A percentile compares a stretch with the other conserved stretches of the same genome.
phyloP scores from a whole-genome alignment of 306 rosid species.

The Purshia tridentata region DNA sequence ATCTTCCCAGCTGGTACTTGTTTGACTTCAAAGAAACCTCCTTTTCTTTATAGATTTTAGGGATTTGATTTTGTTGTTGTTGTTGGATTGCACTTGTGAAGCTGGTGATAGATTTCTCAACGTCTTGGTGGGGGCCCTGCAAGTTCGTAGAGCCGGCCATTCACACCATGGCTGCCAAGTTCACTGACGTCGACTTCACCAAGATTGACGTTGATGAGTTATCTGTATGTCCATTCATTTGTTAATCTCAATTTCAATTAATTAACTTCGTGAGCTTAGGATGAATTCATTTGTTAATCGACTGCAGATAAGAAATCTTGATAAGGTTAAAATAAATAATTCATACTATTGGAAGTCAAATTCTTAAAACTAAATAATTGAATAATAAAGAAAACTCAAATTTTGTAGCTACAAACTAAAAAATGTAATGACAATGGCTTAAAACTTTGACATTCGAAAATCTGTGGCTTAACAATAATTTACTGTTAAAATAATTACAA shows the following conservation, averaged over 20 bases:
- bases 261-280: no score
- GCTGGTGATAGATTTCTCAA: conserved; percentile 88
- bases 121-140: conserved; percentile 96
- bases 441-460: no score
- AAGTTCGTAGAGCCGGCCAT: conserved; percentile 63
- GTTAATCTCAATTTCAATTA: neutral
- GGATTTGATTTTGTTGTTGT: neutral
- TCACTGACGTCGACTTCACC: conserved; percentile 60
- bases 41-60: neutral
- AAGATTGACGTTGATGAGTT: conserved; percentile 93
- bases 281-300: no score
- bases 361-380: no score
- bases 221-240: conserved; percentile 35
- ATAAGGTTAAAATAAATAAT: no score
- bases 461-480: no score
- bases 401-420: no score
- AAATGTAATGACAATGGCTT: no score
- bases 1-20: conserved; percentile 49
- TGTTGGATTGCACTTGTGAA: neutral
- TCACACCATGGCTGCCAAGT: conserved; percentile 53
- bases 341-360: no score
- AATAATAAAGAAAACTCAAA: no score
- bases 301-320: no score
- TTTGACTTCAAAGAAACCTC: neutral
- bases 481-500: no score